Evolutionary conservation across 768 basidiomycete species (phyloP).

Genomic region (Amanita rimosa): DNA sequence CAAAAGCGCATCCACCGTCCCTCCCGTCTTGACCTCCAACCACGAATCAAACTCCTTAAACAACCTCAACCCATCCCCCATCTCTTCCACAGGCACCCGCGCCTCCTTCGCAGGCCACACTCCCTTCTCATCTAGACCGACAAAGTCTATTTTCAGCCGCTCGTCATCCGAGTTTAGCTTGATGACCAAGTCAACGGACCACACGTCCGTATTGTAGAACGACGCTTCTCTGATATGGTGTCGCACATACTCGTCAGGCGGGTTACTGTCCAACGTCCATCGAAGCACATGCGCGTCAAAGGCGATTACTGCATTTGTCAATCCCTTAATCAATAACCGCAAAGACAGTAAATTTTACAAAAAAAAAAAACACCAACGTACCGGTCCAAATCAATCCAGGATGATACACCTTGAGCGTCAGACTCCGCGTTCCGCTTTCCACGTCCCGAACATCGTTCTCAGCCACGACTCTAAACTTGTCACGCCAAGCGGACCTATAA

Average conservation of each 20-base stretch:
- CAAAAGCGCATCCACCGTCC: conserved; percentile 56
- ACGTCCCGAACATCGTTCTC: conserved; percentile 45
- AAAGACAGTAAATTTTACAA: too few species aligned
- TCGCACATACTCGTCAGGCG: conserved; percentile 61
- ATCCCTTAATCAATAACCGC: too few species aligned
- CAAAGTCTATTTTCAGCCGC: conserved; percentile 35
- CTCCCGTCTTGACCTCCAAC: conserved; percentile 40
- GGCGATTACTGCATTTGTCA: conserved; percentile 47
- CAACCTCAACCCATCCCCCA: conserved; percentile 48
- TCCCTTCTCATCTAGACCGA: conserved; percentile 72
- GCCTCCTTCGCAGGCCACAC: conserved; percentile 74
- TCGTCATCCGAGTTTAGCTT: conserved; percentile 26
- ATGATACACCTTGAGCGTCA: conserved; percentile 64
- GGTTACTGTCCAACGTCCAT: conserved; percentile 76
- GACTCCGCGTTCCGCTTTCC: conserved; percentile 48
- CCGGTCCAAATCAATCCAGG: conserved; percentile 85
- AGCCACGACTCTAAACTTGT: conserved; percentile 43
- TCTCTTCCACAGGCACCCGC: conserved; percentile 25
- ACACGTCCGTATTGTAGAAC: conserved; percentile 67
- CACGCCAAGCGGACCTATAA: conserved; percentile 40
- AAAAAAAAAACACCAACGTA: conserved; percentile 15
- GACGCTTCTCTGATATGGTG: conserved; percentile 93
- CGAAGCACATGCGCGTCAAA: conserved; percentile 84
- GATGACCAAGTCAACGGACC: conserved; percentile 63
- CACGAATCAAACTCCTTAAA: conserved; percentile 35